phyloP scores from a whole-genome alignment of 306 rosid species.

The Hippophae tibetana region DNA sequence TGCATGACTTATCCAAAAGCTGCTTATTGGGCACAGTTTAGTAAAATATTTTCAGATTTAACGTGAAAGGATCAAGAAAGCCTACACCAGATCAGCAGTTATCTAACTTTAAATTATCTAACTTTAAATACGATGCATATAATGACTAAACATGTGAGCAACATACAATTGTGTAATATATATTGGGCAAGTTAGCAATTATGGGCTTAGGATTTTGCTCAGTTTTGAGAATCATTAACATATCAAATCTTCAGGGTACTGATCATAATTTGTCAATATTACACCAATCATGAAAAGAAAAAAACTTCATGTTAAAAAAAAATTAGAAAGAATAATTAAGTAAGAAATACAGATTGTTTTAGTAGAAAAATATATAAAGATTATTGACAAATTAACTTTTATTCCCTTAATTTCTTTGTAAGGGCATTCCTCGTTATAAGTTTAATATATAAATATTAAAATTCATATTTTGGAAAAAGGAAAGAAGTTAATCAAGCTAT shows the following conservation, averaged over 20 bases:
- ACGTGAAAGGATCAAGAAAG: background rate
- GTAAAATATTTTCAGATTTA: constrained; percentile 4
- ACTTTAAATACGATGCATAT: constrained; percentile 7
- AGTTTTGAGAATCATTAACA: constrained; percentile 33
- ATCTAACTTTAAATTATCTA: background rate
- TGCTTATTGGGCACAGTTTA: background rate
- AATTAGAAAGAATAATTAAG: background rate
- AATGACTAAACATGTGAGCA: background rate
- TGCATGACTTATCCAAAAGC: too few relatives aligned
- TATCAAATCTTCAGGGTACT: constrained; percentile 12
- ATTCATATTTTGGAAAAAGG: too few relatives aligned
- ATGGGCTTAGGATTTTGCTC: constrained; percentile 2
- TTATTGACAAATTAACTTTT: too few relatives aligned
- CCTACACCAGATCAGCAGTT: background rate
- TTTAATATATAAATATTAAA: too few relatives aligned
- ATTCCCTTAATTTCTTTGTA: too few relatives aligned
- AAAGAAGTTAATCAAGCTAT: too few relatives aligned
- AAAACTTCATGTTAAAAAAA: background rate
- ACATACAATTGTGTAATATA: too few relatives aligned
- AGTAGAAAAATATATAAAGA: too few relatives aligned
- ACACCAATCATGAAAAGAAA: constrained; percentile 14
- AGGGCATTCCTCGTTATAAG: too few relatives aligned
- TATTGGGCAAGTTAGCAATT: background rate
- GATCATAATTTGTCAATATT: constrained; percentile 16
- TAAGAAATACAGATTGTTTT: background rate